A percentile compares a stretch with the other conserved stretches of the same genome.
Evolutionary conservation across 169 alveolate genomes (phyloP).

Genomic region (Hepatocystis sp.): DNA sequence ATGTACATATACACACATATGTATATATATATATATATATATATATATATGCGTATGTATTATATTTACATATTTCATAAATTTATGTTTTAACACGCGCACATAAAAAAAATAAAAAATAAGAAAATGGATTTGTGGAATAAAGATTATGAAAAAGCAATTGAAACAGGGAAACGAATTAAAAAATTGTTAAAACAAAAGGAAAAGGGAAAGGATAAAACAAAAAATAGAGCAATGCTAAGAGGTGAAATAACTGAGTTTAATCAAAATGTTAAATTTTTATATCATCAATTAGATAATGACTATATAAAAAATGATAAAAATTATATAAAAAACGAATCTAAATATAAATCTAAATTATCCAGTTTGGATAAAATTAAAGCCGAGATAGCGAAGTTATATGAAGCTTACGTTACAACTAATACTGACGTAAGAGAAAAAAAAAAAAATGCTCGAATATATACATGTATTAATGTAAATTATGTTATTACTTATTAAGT

Average conservation of each 20-base stretch:
- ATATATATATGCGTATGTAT: background rate
- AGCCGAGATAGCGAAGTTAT: constrained; percentile 31
- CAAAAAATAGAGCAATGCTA: constrained; percentile 67
- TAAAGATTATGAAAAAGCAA: constrained; percentile 65
- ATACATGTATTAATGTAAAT: background rate
- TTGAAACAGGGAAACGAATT: constrained; percentile 61
- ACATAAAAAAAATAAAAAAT: constrained; percentile 1
- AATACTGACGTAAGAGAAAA: constrained; percentile 20
- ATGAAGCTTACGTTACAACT: constrained; percentile 44
- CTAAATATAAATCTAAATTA: constrained; percentile 26
- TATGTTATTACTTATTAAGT: background rate
- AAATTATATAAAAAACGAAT: constrained; percentile 14
- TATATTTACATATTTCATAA: background rate
- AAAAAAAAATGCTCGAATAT: background rate
- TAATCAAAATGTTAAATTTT: constrained; percentile 51
- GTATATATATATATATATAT: too few species aligned
- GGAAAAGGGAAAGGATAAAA: constrained; percentile 44
- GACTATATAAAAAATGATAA: constrained; percentile 68
- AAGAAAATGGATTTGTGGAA: constrained; percentile 67
- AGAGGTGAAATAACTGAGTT: constrained; percentile 71
- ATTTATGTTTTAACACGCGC: background rate
- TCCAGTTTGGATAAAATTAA: constrained; percentile 32
- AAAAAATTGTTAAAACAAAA: constrained; percentile 37
- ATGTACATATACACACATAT: constrained; percentile 12
- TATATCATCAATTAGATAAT: constrained; percentile 55